A percentile compares a stretch with the other conserved stretches of the same genome.
Conservation (phyloP, 106 monocot genomes). For the Allium sativum region DNA sequence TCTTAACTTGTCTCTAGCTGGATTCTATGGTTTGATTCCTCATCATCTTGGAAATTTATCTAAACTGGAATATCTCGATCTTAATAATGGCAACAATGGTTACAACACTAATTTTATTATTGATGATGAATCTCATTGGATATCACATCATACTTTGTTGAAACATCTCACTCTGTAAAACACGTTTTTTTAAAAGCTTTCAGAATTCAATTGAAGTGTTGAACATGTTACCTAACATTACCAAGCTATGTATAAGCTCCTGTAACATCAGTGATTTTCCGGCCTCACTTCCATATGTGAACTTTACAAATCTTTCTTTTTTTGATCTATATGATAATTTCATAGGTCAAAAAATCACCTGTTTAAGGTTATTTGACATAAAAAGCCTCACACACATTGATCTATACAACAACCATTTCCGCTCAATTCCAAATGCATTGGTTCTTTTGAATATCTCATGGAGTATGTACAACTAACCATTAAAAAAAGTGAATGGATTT, state of each 20-base stretch:
- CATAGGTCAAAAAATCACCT: not conserved
- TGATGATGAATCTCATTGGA: not conserved
- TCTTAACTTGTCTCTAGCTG: slow-evolving; percentile 2
- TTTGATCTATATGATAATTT: not conserved
- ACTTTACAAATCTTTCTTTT: not conserved
- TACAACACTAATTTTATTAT: not conserved
- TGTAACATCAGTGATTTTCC: slow-evolving; percentile 1
- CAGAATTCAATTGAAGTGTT: not conserved
- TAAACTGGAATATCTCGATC: slow-evolving; percentile 2
- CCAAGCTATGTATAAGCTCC: not conserved
- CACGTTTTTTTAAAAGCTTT: not conserved
- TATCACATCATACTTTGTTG: not conserved
- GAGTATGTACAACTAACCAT: too few species aligned
- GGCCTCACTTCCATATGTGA: not conserved
- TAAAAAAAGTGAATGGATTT: too few species aligned
- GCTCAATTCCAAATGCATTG: not conserved
- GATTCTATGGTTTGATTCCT: not conserved
- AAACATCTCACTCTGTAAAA: not conserved
- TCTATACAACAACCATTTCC: not conserved
- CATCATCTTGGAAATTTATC: slow-evolving; percentile 5
- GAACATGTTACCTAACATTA: not conserved
- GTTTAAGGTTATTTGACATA: not conserved
- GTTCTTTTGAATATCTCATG: too few species aligned
- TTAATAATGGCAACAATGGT: not conserved
- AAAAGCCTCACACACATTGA: slow-evolving; percentile 5